Evolutionary conservation across 257 asterid species (phyloP), one percentile per base, ranked within the genome.

Genomic region (Salvia miltiorrhiza): DNA sequence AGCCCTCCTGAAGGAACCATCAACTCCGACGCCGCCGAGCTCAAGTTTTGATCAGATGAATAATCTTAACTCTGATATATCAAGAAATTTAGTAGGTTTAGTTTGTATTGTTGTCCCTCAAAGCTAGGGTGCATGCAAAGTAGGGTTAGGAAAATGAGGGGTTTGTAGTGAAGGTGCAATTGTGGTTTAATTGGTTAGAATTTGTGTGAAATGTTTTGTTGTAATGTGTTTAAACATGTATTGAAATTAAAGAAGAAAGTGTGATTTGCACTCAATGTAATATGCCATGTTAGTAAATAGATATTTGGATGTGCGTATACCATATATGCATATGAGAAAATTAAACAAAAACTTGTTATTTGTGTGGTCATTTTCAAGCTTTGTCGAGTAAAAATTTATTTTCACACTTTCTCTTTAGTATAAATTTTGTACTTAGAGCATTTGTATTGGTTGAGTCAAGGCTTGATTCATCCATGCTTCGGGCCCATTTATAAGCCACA

Each of bases 1-100:
- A 84, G 81, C 72, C 90, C 95, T 16, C 96, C 86, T 9, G 74
- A 70, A 23, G 88, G 85, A 8, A 30, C 47, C 3, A 33, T 14
- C 1, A 43, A 10, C 6, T 5, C 45, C 20, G 74, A 59, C 19
- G 0, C 45, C 0, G 26, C 54, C 7, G 70, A 61, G 48, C 32
- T 80, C 33, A 73, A 49, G 30, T 70, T 80, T 73, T 80, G 73
- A 67, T 52, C 1, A 26, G 3, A 1, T 4, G 3, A 3, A 26
- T 26, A 26, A 26, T 26, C 4, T 26, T 1, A 26, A 3, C 3
- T 26, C 30, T 26, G 30, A 26, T 26, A 26, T 26, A 26, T 26
- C 30, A 26, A 1, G 30, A 26, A 26, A 3, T 26, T 26, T 1
- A 3, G 30, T 26, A n/a, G n/a, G n/a, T n/a, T n/a, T n/a, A n/a